These are phyloP conservation scores for Botrytis cinerea DNA, from an alignment of 2,329 filamentous ascomycete genomes.

Conservation along the genomic window DNA sequence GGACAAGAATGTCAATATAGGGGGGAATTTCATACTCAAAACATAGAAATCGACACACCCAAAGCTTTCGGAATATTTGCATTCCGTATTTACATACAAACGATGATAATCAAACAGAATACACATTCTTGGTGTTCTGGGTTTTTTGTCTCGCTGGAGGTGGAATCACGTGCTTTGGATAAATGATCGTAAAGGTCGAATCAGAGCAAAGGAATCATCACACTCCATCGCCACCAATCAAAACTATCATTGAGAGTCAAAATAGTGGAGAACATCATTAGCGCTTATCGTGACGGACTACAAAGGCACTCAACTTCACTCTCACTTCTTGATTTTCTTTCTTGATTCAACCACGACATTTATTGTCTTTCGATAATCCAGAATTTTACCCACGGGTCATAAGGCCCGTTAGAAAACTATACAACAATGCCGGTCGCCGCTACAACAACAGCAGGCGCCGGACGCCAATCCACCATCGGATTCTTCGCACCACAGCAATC, in stretches of 20 bases:
- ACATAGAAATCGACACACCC: too few species aligned
- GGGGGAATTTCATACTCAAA: too few species aligned
- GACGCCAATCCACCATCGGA: constrained; percentile 16
- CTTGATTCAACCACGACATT: background rate
- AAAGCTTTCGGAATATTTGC: background rate
- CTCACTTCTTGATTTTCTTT: background rate
- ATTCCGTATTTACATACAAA: background rate
- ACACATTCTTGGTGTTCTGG: background rate
- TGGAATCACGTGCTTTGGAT: background rate
- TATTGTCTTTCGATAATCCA: constrained; percentile 12
- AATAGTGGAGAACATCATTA: background rate
- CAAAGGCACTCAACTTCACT: constrained; percentile 8
- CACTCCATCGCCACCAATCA: background rate
- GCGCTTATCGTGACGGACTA: constrained; percentile 4
- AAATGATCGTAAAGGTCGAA: background rate
- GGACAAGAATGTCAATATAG: background rate
- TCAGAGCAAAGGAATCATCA: background rate
- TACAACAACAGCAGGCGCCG: constrained; percentile 16
- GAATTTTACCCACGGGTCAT: constrained; percentile 29
- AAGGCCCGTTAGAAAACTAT: constrained; percentile 34
- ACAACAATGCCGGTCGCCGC: constrained; percentile 30
- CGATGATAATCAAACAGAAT: background rate
- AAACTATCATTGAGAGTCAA: rapidly evolving
- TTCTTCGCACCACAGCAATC: constrained; percentile 28
- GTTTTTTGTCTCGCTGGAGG: too few species aligned